Percentiles rank a stretch among this genome's conserved stretches.
phyloP scores from a whole-genome alignment of 2,329 filamentous ascomycete genomes.

The Fusarium globosum region DNA sequence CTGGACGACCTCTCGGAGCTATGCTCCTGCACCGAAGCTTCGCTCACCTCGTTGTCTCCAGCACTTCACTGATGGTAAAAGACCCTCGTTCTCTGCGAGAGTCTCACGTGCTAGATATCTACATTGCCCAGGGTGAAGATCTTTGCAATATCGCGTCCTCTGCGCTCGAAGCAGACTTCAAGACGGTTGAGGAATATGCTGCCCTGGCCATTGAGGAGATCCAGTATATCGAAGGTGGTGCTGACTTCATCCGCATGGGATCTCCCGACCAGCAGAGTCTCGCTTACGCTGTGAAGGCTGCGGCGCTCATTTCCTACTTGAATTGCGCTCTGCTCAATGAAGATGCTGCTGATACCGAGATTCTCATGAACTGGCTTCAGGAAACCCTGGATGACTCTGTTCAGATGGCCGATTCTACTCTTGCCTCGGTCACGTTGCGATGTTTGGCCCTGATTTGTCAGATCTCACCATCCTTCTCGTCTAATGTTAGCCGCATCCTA shows the following conservation, averaged over 20 bases:
- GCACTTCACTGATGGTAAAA: conserved; percentile 77
- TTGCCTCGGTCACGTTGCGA: conserved; percentile 83
- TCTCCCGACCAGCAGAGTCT: conserved; percentile 88
- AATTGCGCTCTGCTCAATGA: conserved; percentile 88
- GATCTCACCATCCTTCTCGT: conserved; percentile 77
- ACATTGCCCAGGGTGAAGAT: conserved; percentile 69
- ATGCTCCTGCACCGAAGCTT: conserved; percentile 93
- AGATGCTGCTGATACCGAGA: conserved; percentile 81
- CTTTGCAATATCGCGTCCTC: conserved; percentile 48
- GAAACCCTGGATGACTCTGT: conserved; percentile 80
- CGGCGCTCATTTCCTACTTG: conserved; percentile 83
- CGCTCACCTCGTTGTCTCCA: conserved; percentile 83
- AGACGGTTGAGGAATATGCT: conserved; percentile 72
- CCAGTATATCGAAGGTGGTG: conserved; percentile 85
- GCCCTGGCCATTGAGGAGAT: conserved; percentile 84
- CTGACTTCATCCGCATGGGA: conserved; percentile 85
- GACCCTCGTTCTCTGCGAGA: conserved; percentile 69
- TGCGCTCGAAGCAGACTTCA: conserved; percentile 63
- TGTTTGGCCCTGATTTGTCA: conserved; percentile 85
- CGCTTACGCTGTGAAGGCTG: conserved; percentile 86
- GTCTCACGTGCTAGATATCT: conserved; percentile 77
- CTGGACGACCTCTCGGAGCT: conserved; percentile 84
- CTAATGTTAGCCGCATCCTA: conserved; percentile 80
- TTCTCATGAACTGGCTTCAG: conserved; percentile 87
- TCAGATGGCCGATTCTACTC: conserved; percentile 82